Percentiles rank a stretch among this genome's conserved stretches.
phyloP scores from a whole-genome alignment of 2,329 filamentous ascomycete species.

The Fusarium sororula region DNA sequence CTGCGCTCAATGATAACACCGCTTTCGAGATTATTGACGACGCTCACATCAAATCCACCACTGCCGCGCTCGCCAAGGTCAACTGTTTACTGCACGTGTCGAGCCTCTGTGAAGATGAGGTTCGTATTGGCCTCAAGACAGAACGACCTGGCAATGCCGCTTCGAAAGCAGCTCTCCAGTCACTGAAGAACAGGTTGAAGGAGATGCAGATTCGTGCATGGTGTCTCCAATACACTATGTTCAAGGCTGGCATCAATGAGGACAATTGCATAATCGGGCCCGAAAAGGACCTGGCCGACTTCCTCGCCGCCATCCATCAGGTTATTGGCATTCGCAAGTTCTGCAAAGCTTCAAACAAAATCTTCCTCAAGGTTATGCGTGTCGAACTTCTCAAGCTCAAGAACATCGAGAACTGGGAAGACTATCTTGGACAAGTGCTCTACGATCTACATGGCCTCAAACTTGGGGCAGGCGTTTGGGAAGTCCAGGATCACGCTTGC shows the following conservation, averaged over 20 bases:
- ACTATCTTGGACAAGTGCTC: constrained; percentile 85
- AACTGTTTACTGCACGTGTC: constrained; percentile 80
- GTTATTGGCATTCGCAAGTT: constrained; percentile 84
- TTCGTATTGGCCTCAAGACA: constrained; percentile 78
- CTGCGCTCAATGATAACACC: constrained; percentile 71
- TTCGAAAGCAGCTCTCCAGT: constrained; percentile 63
- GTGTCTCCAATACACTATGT: constrained; percentile 84
- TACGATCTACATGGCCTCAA: constrained; percentile 86
- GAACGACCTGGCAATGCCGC: constrained; percentile 66
- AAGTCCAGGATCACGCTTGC: constrained; percentile 82
- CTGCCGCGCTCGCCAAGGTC: constrained; percentile 76
- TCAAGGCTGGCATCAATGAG: constrained; percentile 81
- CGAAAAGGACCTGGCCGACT: constrained; percentile 79
- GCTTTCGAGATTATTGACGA: constrained; percentile 88
- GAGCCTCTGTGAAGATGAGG: constrained; percentile 83
- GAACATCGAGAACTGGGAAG: constrained; percentile 82
- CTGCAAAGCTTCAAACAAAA: constrained; percentile 85
- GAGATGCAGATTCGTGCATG: constrained; percentile 90
- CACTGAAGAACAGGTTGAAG: constrained; percentile 72
- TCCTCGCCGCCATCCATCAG: constrained; percentile 83
- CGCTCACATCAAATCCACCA: constrained; percentile 76
- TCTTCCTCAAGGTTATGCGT: constrained; percentile 89
- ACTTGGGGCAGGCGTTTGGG: constrained; percentile 72
- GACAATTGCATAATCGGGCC: constrained; percentile 69
- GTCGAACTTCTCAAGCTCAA: constrained; percentile 82